A percentile compares a stretch with the other conserved stretches of the same genome.
These are phyloP conservation scores for Tolypocladium cylindrosporum DNA, from an alignment of 2,329 filamentous ascomycete genomes.

Conservation along the genomic window DNA sequence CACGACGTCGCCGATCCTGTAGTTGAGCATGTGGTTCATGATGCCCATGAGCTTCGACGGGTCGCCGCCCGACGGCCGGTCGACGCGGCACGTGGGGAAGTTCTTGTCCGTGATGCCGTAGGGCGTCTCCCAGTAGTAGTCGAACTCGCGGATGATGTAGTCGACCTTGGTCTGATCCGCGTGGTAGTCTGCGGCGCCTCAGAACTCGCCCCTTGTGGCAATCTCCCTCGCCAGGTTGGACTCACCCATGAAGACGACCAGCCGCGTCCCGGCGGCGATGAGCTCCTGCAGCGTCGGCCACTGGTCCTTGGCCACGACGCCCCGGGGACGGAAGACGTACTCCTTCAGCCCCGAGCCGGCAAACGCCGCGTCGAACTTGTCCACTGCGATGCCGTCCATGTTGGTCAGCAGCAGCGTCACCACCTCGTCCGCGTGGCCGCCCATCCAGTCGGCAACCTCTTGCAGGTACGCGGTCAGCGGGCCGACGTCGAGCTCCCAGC, in stretches of 20 bases:
- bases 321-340: slow-evolving; percentile 44
- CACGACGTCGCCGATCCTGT: slow-evolving; percentile 19
- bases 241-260: slow-evolving; percentile 62
- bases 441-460: slow-evolving; percentile 51
- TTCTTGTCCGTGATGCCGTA: slow-evolving; percentile 51
- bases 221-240: background rate
- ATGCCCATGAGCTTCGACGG: slow-evolving; percentile 32
- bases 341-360: slow-evolving; percentile 42
- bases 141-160: slow-evolving; percentile 56
- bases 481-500: slow-evolving; percentile 48
- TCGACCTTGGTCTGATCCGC: slow-evolving; percentile 38
- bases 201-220: slow-evolving; percentile 4
- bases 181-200: slow-evolving; percentile 44
- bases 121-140: slow-evolving; percentile 62
- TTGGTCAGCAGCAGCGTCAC: slow-evolving; percentile 56
- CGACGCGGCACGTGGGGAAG: slow-evolving; percentile 55
- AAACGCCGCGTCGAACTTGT: slow-evolving; percentile 45
- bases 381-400: slow-evolving; percentile 44
- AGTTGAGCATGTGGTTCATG: slow-evolving; percentile 28
- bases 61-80: slow-evolving; percentile 43
- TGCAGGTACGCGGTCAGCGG: slow-evolving; percentile 43
- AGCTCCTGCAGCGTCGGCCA: slow-evolving; percentile 63
- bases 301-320: slow-evolving; percentile 30
- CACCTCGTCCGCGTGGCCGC: slow-evolving; percentile 47
- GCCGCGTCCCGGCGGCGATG: slow-evolving; percentile 50